Evolutionary conservation across 148 eudicot genomes (phyloP).

Genomic region (Suaeda aralocaspica): DNA sequence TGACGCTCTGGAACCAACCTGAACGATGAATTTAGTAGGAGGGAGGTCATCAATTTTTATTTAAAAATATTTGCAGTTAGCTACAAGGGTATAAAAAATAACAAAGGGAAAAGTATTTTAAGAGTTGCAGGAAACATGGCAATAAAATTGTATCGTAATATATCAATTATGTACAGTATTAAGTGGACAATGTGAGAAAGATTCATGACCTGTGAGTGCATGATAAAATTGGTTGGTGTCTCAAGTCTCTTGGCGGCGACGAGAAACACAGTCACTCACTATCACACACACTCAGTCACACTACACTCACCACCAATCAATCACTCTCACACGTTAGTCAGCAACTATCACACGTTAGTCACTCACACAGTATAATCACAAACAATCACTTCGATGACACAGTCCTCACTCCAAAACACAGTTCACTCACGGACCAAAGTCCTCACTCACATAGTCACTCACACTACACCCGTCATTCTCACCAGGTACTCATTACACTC

Average conservation of each 20-base stretch:
- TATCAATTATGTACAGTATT: background rate
- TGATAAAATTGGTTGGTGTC: background rate
- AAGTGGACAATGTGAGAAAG: background rate
- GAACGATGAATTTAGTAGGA: constrained; percentile 25
- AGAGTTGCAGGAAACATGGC: background rate
- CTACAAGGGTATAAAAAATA: background rate
- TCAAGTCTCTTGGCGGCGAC: background rate
- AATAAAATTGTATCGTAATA: background rate
- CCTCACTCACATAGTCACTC: too few species aligned
- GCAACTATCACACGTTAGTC: too few species aligned
- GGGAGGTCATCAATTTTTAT: background rate
- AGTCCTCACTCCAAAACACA: too few species aligned
- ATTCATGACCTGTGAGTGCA: background rate
- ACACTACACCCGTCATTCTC: too few species aligned
- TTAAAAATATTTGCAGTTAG: background rate
- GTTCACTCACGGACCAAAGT: too few species aligned
- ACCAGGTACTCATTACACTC: too few species aligned
- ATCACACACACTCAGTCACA: too few species aligned
- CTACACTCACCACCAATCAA: too few species aligned
- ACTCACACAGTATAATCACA: too few species aligned
- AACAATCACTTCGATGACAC: too few species aligned
- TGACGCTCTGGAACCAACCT: constrained; percentile 59
- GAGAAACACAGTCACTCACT: too few species aligned
- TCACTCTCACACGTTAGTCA: too few species aligned
- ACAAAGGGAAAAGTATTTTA: background rate